These are phyloP conservation scores for Massarina eburnea DNA, from an alignment of 2,329 filamentous ascomycete species.

Conservation along the genomic window DNA sequence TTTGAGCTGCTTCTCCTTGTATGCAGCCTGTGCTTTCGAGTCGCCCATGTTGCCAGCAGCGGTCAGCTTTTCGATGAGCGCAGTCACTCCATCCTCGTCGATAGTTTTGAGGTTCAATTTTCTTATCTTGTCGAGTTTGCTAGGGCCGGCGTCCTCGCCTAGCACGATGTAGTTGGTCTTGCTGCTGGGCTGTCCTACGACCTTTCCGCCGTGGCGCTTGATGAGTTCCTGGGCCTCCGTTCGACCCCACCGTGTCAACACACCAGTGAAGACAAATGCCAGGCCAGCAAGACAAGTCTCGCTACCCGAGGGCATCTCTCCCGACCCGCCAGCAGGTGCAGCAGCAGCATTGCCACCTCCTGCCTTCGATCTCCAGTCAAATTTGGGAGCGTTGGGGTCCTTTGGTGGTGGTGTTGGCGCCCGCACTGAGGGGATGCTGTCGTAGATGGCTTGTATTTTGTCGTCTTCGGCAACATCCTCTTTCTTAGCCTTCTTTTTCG, in stretches of 20 bases:
- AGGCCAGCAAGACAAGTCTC: slow-evolving; percentile 89
- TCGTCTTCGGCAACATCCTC: slow-evolving; percentile 67
- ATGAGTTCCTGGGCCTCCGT: slow-evolving; percentile 85
- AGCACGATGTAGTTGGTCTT: slow-evolving; percentile 95
- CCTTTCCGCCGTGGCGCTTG: slow-evolving; percentile 92
- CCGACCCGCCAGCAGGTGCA: slow-evolving; percentile 61
- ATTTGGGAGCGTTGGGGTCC: slow-evolving; percentile 68
- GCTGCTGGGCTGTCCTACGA: slow-evolving; percentile 79
- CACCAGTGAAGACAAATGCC: slow-evolving; percentile 92
- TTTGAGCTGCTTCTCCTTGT: slow-evolving; percentile 78
- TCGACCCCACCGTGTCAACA: slow-evolving; percentile 76
- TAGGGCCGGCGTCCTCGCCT: slow-evolving; percentile 87
- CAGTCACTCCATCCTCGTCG: slow-evolving; percentile 88
- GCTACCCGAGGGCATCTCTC: slow-evolving; percentile 77
- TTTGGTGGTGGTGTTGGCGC: slow-evolving; percentile 81
- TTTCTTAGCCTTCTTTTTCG: slow-evolving; percentile 65
- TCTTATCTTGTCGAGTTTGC: slow-evolving; percentile 84
- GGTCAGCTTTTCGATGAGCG: slow-evolving; percentile 77
- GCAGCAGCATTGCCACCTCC: slow-evolving; percentile 62
- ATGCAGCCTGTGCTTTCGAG: slow-evolving; percentile 83
- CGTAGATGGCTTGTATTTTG: slow-evolving; percentile 78
- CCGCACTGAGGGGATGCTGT: slow-evolving; percentile 80
- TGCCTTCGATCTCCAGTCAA: slow-evolving; percentile 67
- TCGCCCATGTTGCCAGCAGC: slow-evolving; percentile 73
- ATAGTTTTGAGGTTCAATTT: slow-evolving; percentile 84